Conservation (phyloP, 2,329 filamentous ascomycete species). For the Trichoderma breve region DNA sequence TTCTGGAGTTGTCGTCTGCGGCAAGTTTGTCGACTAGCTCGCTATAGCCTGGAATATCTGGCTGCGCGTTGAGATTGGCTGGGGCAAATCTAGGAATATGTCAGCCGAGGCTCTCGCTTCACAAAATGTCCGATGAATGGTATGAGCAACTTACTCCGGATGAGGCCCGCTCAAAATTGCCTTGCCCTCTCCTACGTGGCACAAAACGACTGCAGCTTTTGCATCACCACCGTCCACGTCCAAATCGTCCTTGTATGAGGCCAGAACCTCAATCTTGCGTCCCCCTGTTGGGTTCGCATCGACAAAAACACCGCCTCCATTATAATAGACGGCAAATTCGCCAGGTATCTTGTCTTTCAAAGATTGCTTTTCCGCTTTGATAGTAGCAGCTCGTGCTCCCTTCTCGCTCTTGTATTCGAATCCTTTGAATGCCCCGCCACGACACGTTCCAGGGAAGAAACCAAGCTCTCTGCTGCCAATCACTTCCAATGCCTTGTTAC, state of each 20-base stretch:
- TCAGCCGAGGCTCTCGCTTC: neutral
- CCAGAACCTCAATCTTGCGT: constrained; percentile 74
- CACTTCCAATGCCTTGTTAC: constrained; percentile 74
- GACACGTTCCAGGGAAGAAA: constrained; percentile 84
- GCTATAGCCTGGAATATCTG: constrained; percentile 66
- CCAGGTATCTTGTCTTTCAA: constrained; percentile 58
- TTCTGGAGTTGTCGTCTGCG: constrained; percentile 66
- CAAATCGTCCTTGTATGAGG: constrained; percentile 71
- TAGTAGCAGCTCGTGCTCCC: constrained; percentile 69
- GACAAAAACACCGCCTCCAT: constrained; percentile 91
- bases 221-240: constrained; percentile 73
- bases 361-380: constrained; percentile 61
- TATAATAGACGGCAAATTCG: constrained; percentile 78
- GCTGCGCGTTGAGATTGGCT: constrained; percentile 68
- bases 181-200: constrained; percentile 76
- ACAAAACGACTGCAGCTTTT: constrained; percentile 78
- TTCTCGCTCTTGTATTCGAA: constrained; percentile 88
- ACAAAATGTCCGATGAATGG: neutral
- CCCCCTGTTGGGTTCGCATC: constrained; percentile 63
- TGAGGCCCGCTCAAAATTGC: constrained; percentile 84
- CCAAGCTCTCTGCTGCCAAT: constrained; percentile 78
- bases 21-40: constrained; percentile 66
- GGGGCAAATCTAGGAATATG: constrained; percentile 69
- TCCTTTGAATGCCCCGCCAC: constrained; percentile 82
- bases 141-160: constrained; percentile 64